Evolutionary conservation across 176 grass and related monocot genomes (phyloP).

Genomic region (Areca catechu): DNA sequence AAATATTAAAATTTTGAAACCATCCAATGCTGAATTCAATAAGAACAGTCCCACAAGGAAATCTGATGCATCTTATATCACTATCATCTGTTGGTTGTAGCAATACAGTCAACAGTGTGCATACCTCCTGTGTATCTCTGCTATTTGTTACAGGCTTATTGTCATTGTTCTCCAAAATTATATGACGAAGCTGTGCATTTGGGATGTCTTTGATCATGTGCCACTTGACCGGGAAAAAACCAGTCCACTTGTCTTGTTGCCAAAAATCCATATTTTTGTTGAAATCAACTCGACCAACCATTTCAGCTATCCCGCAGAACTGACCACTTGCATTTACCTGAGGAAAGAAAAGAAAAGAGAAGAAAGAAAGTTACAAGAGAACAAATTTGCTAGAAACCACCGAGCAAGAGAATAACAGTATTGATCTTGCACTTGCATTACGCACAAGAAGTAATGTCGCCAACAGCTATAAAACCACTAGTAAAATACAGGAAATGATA

Average conservation of each 20-base stretch:
- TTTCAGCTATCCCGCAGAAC: slow-evolving; percentile 21
- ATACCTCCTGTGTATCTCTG: slow-evolving; percentile 25
- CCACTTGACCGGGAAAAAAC: slow-evolving; percentile 25
- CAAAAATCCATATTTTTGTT: slow-evolving; percentile 22
- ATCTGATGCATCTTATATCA: too few species aligned
- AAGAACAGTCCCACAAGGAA: neutral
- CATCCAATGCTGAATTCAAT: too few species aligned
- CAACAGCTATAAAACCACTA: neutral
- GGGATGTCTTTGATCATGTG: slow-evolving; percentile 26
- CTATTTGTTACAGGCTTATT: slow-evolving; percentile 28
- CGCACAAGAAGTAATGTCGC: too few species aligned
- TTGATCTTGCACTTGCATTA: too few species aligned
- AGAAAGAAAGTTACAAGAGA: neutral
- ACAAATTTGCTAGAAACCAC: too few species aligned
- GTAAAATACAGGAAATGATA: neutral
- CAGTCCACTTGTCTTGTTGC: slow-evolving; percentile 31
- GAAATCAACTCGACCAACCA: slow-evolving; percentile 22
- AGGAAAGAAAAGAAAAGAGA: neutral
- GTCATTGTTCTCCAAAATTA: slow-evolving; percentile 27
- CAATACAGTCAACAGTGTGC: neutral
- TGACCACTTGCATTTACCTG: slow-evolving; percentile 25
- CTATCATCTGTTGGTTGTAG: too few species aligned
- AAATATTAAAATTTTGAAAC: too few species aligned
- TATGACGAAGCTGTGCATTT: slow-evolving; percentile 12
- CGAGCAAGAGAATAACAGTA: too few species aligned